Evolutionary conservation across 345 rosid genomes (phyloP).

Genomic region (Rhizophora mangle): DNA sequence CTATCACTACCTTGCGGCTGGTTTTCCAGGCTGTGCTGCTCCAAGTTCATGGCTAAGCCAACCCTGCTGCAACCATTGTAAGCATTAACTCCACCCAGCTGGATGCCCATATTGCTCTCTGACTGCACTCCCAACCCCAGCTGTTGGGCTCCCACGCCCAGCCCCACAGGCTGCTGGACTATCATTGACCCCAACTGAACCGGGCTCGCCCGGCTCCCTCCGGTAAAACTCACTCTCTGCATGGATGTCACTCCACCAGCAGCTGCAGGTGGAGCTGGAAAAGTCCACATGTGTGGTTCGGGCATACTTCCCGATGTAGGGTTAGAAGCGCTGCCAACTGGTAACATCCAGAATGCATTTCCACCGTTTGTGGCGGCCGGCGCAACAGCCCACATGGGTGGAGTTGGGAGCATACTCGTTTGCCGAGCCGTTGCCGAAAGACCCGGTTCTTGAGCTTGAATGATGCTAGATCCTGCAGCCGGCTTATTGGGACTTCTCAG

Average conservation of each 20-base stretch:
- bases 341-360: conserved; percentile 78
- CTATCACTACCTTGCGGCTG: conserved; percentile 44
- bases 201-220: conserved; percentile 48
- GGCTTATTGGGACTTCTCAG: conserved; percentile 19
- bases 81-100: conserved; percentile 30
- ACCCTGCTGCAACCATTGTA: conserved; percentile 25
- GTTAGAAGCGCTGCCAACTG: conserved; percentile 38
- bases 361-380: conserved; percentile 57
- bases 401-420: conserved; percentile 38
- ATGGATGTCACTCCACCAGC: conserved; percentile 15
- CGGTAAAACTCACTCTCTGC: conserved; percentile 39
- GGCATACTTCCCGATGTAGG: conserved; percentile 17
- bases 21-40: conserved; percentile 40
- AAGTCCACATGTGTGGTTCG: conserved; percentile 69
- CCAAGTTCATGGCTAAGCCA: conserved; percentile 60
- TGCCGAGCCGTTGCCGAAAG: not conserved
- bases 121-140: conserved; percentile 50
- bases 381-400: conserved; percentile 75
- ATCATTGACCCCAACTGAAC: conserved; percentile 68
- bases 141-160: conserved; percentile 38
- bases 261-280: conserved; percentile 27
- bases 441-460: conserved; percentile 38
- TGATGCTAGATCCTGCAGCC: conserved; percentile 27
- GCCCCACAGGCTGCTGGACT: conserved; percentile 52
- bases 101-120: conserved; percentile 45